These are phyloP conservation scores for Hypoxylon sp. DNA, from an alignment of 2,329 filamentous ascomycete species.

Conservation along the genomic window DNA sequence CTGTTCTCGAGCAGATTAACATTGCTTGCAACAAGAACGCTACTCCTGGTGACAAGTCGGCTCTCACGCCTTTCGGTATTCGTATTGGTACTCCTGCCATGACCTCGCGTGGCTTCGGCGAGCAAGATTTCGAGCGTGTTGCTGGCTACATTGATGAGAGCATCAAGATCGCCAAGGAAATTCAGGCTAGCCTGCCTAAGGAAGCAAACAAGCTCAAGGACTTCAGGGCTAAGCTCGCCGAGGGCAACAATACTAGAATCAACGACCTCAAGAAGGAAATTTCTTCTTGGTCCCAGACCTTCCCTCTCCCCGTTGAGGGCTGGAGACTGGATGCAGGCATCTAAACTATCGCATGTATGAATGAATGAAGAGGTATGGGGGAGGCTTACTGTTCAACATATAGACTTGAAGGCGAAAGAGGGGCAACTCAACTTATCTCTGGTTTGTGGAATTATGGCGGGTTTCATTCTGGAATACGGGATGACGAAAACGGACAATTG, in stretches of 20 bases:
- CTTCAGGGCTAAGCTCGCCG: conserved; percentile 93
- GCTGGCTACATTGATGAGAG: conserved; percentile 88
- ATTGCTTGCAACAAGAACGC: conserved; percentile 99
- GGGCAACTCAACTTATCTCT: conserved; percentile 54
- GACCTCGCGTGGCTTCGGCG: conserved; percentile 94
- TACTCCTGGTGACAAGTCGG: conserved; percentile 96
- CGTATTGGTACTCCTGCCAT: conserved; percentile 98
- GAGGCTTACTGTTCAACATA: conserved; percentile 50
- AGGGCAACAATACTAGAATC: conserved; percentile 84
- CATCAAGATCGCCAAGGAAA: conserved; percentile 90
- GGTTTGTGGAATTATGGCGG: conserved; percentile 41
- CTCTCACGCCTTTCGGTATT: conserved; percentile 92
- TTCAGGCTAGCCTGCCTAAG: conserved; percentile 89
- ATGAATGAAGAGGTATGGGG: conserved; percentile 33
- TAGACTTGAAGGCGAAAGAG: conserved; percentile 47
- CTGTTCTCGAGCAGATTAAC: conserved; percentile 96
- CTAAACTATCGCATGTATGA: conserved; percentile 55
- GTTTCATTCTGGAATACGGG: conserved; percentile 44
- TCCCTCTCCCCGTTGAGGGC: conserved; percentile 90
- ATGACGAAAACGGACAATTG: conserved; percentile 47
- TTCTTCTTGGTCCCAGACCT: conserved; percentile 84
- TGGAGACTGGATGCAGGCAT: conserved; percentile 73
- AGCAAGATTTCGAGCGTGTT: conserved; percentile 92
- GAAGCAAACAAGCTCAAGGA: conserved; percentile 99
- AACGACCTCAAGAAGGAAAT: conserved; percentile 90